These are phyloP conservation scores for Isatis tinctoria DNA, from an alignment of 345 rosid species.

Conservation along the genomic window DNA sequence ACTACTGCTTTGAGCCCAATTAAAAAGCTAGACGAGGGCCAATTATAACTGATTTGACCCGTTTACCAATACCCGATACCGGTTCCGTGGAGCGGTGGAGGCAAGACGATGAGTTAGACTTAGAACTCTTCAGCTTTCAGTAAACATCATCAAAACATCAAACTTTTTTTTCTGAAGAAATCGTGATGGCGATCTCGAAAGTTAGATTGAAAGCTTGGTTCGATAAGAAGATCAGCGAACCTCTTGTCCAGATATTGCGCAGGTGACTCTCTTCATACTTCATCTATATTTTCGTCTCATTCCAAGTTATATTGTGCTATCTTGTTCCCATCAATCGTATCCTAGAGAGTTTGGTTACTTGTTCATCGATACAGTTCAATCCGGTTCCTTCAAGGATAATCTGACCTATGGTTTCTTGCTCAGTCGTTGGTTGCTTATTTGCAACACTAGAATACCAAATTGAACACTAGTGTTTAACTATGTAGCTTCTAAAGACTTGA, in stretches of 20 bases:
- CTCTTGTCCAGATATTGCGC: slow-evolving; percentile 68
- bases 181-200: slow-evolving; percentile 35
- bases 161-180: background rate
- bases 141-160: background rate
- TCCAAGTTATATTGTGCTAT: background rate
- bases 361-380: background rate
- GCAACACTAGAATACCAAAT: background rate
- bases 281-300: too few species aligned
- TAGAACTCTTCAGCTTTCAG: background rate
- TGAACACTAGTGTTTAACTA: background rate
- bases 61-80: background rate
- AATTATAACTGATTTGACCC: background rate
- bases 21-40: background rate
- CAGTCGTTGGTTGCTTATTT: background rate
- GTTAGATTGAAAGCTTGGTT: slow-evolving; percentile 46
- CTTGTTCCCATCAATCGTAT: background rate
- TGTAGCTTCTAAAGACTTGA: background rate
- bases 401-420: background rate
- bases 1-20: too few species aligned
- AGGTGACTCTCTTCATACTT: too few species aligned
- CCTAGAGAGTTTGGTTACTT: background rate
- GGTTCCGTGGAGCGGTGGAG: background rate
- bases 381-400: background rate
- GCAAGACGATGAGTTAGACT: background rate
- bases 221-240: slow-evolving; percentile 53